phyloP scores from a whole-genome alignment of 2,329 filamentous ascomycete genomes.

The Diaporthe sp. region DNA sequence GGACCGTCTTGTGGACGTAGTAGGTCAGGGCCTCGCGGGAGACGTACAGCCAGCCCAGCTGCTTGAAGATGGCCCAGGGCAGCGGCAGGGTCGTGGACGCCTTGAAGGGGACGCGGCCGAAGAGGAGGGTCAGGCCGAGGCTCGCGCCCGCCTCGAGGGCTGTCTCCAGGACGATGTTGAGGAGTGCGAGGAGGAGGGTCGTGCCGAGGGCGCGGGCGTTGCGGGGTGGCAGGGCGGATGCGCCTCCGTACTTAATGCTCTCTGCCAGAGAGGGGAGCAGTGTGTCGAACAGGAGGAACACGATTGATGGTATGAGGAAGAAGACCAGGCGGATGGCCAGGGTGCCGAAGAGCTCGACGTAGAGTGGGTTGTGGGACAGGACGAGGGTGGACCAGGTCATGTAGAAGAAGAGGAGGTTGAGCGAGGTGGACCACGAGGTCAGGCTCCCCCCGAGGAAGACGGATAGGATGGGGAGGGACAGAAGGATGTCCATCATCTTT shows the following conservation, averaged over 20 bases:
- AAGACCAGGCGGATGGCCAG: conserved; percentile 76
- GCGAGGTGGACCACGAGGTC: conserved; percentile 79
- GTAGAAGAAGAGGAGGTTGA: conserved; percentile 91
- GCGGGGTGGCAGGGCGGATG: conserved; percentile 62
- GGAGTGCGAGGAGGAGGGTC: conserved; percentile 52
- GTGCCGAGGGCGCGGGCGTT: conserved; percentile 50
- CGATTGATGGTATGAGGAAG: conserved; percentile 78
- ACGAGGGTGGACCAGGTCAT: conserved; percentile 90
- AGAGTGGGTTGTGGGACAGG: conserved; percentile 79
- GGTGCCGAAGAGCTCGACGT: conserved; percentile 80
- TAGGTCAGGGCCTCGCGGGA: conserved; percentile 75
- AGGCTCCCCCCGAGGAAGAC: conserved; percentile 73
- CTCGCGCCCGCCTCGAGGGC: conserved; percentile 58
- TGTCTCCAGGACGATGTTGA: conserved; percentile 60
- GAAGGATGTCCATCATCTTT: conserved; percentile 71
- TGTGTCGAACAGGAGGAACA: conserved; percentile 81
- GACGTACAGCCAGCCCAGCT: conserved; percentile 57
- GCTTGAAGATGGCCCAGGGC: conserved; percentile 66
- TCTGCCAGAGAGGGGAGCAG: conserved; percentile 76
- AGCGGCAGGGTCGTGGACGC: conserved; percentile 63
- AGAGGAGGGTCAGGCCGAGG: conserved; percentile 50
- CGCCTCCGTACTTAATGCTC: conserved; percentile 76
- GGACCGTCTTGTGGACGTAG: conserved; percentile 77
- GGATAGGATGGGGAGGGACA: conserved; percentile 80
- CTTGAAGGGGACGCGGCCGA: conserved; percentile 58